These are phyloP conservation scores for Neonectria ditissima DNA, from an alignment of 2,329 filamentous ascomycete genomes.

Conservation along the genomic window DNA sequence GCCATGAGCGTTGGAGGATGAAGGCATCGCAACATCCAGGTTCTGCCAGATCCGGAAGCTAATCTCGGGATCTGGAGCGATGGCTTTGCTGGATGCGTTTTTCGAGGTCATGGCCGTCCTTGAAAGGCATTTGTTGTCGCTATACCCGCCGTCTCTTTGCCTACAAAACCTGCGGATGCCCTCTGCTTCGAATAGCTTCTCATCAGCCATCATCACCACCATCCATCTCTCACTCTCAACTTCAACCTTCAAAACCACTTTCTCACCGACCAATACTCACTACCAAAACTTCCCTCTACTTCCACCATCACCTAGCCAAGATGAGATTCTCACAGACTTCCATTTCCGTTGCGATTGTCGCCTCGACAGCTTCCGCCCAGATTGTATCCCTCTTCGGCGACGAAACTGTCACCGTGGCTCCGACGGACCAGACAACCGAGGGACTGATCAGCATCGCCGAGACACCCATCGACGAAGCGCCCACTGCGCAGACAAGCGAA, in stretches of 20 bases:
- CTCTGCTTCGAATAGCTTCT: neutral
- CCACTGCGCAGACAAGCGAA: neutral
- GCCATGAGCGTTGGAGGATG: neutral
- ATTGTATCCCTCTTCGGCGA: neutral
- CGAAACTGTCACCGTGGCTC: neutral
- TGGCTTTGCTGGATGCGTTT: neutral
- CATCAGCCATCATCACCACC: neutral
- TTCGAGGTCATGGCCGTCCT: neutral
- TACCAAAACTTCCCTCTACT: neutral
- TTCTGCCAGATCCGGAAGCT: neutral
- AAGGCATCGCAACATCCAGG: neutral
- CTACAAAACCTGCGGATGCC: constrained; percentile 6
- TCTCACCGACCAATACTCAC: neutral
- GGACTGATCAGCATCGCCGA: neutral
- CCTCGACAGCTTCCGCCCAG: constrained; percentile 17
- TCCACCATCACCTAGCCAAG: neutral
- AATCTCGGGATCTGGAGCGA: neutral
- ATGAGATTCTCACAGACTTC: constrained; percentile 15
- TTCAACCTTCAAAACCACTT: neutral
- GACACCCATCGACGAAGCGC: neutral
- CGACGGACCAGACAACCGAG: neutral
- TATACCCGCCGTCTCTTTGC: neutral
- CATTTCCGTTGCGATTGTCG: constrained; percentile 8
- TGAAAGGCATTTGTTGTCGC: neutral
- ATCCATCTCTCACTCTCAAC: neutral